phyloP scores from a whole-genome alignment of 176 grass and related monocot genomes.

The Poa pratensis region DNA sequence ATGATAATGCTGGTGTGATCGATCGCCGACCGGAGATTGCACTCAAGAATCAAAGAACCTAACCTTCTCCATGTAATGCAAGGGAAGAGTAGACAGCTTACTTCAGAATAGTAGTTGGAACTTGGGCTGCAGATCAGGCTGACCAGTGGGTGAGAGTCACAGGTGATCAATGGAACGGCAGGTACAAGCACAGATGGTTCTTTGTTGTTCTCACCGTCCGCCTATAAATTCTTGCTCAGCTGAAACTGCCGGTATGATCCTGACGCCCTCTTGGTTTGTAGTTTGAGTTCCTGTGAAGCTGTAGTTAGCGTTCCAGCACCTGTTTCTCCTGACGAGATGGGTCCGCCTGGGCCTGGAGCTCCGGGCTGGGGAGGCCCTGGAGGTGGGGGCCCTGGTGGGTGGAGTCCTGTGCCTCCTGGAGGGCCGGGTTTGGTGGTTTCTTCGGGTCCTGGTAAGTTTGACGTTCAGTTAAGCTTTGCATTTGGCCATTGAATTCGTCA shows the following conservation, averaged over 20 bases:
- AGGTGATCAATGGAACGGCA: background rate
- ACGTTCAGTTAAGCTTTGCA: background rate
- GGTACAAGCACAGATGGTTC: background rate
- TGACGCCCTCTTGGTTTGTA: background rate
- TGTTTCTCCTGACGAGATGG: slow-evolving; percentile 32
- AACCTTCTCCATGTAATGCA: background rate
- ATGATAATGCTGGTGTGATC: background rate
- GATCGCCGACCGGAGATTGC: background rate
- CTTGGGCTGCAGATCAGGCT: background rate
- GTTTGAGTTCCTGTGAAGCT: slow-evolving; percentile 9
- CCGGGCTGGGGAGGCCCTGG: slow-evolving; percentile 45
- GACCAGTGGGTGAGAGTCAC: background rate
- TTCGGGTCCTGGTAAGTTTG: slow-evolving; percentile 48
- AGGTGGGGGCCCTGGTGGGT: slow-evolving; percentile 33
- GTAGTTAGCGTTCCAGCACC: background rate
- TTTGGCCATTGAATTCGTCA: background rate
- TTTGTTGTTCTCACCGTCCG: background rate
- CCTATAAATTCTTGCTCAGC: background rate
- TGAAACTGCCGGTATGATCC: background rate
- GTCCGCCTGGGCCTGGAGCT: slow-evolving; percentile 44
- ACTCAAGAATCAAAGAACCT: background rate
- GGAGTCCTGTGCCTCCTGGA: slow-evolving; percentile 19
- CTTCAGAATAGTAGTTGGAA: background rate
- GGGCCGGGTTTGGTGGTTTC: slow-evolving; percentile 45
- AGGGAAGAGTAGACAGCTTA: background rate